These are phyloP conservation scores for Salix arbutifolia DNA, from an alignment of 345 rosid genomes.

Conservation along the genomic window DNA sequence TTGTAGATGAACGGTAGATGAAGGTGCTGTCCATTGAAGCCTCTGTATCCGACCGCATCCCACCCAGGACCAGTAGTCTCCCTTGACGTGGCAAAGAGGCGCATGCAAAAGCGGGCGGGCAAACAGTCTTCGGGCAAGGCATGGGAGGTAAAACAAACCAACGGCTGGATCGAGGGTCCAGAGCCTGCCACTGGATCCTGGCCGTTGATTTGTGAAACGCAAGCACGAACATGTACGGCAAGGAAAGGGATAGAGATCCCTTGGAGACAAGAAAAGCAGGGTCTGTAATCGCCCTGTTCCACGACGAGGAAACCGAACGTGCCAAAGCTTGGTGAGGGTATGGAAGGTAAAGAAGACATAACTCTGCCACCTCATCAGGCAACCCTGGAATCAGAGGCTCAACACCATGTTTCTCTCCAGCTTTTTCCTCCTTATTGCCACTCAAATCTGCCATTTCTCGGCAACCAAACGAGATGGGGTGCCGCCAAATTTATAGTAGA, in stretches of 20 bases:
- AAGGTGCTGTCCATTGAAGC: constrained; percentile 30
- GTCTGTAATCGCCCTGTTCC: constrained; percentile 54
- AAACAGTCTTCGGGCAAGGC: constrained; percentile 44
- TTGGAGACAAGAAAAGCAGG: constrained; percentile 40
- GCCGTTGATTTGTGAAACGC: constrained; percentile 57
- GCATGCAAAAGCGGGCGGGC: constrained; percentile 56
- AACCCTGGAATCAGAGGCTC: constrained; percentile 62
- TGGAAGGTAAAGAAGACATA: constrained; percentile 61
- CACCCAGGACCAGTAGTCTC: constrained; percentile 63
- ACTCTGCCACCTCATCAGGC: constrained; percentile 62
- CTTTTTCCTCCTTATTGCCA: not conserved
- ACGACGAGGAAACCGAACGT: constrained; percentile 61
- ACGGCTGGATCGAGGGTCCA: constrained; percentile 54
- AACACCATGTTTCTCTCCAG: not conserved
- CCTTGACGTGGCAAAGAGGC: constrained; percentile 56
- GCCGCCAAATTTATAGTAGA: not conserved
- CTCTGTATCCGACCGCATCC: constrained; percentile 41
- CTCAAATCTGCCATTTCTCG: constrained; percentile 13
- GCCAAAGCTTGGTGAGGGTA: constrained; percentile 53
- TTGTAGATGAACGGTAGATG: constrained; percentile 43
- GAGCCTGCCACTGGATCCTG: constrained; percentile 66
- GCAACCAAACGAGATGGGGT: not conserved
- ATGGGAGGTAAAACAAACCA: constrained; percentile 64
- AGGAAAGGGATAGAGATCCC: constrained; percentile 43
- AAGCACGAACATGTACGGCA: constrained; percentile 54